A percentile compares a stretch with the other conserved stretches of the same genome.
phyloP scores from a whole-genome alignment of 2,329 filamentous ascomycete genomes.

The Ophiostoma populinum region DNA sequence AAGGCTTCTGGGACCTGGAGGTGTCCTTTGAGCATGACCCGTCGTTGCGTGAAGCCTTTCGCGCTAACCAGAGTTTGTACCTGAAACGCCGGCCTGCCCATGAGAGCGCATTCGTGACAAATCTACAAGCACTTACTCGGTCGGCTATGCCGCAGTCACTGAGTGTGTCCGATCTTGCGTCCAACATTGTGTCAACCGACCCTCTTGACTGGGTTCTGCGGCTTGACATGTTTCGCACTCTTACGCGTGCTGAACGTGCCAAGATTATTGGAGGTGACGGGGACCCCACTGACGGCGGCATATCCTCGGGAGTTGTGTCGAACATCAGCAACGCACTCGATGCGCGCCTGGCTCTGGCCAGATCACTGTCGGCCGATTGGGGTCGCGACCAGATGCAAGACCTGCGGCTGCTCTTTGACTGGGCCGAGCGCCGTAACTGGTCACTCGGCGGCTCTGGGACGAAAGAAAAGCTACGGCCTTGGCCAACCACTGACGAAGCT shows the following conservation, averaged over 20 bases:
- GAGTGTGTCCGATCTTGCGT: too few relatives aligned
- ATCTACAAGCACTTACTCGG: constrained; percentile 44
- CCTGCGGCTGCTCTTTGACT: constrained; percentile 36
- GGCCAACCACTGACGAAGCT: constrained; percentile 13
- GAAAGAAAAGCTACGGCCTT: background rate
- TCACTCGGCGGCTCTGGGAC: too few relatives aligned
- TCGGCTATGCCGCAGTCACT: too few relatives aligned
- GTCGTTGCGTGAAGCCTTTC: constrained; percentile 45
- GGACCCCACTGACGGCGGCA: constrained; percentile 20
- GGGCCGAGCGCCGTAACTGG: constrained; percentile 32
- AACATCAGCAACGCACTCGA: constrained; percentile 44
- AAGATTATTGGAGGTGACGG: constrained; percentile 33
- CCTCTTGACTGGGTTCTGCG: constrained; percentile 62
- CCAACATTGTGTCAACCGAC: constrained; percentile 14
- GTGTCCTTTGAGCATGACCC: constrained; percentile 54
- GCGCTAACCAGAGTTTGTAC: constrained; percentile 52
- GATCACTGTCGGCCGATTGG: constrained; percentile 24
- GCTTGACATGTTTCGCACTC: constrained; percentile 34
- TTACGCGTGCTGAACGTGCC: constrained; percentile 50
- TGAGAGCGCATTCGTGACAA: constrained; percentile 54
- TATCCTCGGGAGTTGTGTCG: too few relatives aligned
- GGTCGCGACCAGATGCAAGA: constrained; percentile 27
- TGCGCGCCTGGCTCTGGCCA: constrained; percentile 48
- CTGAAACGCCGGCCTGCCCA: constrained; percentile 53
- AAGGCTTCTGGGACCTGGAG: constrained; percentile 64